These are phyloP conservation scores for Pleurotus salmoneostramineus DNA, from an alignment of 768 basidiomycete genomes.

Conservation along the genomic window DNA sequence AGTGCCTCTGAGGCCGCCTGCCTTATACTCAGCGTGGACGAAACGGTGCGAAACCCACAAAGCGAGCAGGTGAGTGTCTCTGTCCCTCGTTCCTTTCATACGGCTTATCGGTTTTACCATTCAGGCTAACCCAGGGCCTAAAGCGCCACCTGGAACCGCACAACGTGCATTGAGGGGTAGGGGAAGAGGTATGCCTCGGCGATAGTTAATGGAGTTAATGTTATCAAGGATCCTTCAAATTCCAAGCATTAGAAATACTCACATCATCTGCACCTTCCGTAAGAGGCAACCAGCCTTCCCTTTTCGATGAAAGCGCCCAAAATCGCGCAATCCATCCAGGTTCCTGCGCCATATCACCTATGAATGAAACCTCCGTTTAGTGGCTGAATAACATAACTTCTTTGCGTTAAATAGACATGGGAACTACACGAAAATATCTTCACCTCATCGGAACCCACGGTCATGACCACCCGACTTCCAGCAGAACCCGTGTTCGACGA, in stretches of 20 bases:
- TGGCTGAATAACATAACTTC: background rate
- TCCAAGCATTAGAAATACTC: background rate
- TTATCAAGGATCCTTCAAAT: background rate
- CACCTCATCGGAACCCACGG: background rate
- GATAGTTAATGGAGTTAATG: conserved; percentile 33
- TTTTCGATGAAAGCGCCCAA: background rate
- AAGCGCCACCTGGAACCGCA: conserved; percentile 87
- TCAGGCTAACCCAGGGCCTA: conserved; percentile 81
- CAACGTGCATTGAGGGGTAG: conserved; percentile 83
- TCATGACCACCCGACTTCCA: background rate
- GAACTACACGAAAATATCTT: background rate
- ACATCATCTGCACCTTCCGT: background rate
- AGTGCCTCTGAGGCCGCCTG: conserved; percentile 97
- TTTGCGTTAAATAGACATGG: background rate
- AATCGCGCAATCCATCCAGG: background rate
- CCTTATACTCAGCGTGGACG: conserved; percentile 92
- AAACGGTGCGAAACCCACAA: conserved; percentile 95
- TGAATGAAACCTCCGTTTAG: background rate
- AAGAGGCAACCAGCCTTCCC: background rate
- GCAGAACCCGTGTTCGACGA: background rate
- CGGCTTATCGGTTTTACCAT: conserved; percentile 15
- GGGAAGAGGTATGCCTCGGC: conserved; percentile 77
- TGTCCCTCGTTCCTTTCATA: background rate
- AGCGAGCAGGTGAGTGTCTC: conserved; percentile 73
- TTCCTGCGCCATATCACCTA: background rate